Conservation (phyloP, 257 asterid genomes). For the Ballota nigra region DNA sequence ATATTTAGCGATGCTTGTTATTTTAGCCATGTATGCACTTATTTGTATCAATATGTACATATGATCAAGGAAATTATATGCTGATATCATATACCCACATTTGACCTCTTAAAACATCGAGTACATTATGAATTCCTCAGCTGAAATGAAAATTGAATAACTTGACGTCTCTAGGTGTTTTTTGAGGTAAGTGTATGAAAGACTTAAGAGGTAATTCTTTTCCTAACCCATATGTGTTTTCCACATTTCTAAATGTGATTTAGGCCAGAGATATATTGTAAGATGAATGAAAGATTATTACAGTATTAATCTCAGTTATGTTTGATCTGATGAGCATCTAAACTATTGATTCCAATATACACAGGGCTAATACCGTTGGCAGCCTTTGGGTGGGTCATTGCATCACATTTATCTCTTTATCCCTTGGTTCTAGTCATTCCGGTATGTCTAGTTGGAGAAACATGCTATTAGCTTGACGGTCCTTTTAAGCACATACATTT, state of each 20-base stretch:
- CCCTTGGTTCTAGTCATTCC: conserved; percentile 74
- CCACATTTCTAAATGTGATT: not conserved
- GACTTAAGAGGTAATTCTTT: not conserved
- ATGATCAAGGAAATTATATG: not conserved
- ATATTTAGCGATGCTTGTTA: not conserved
- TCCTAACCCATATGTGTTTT: not conserved
- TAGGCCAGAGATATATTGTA: conserved; percentile 10
- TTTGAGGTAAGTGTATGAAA: conserved; percentile 4
- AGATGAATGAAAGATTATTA: conserved; percentile 10
- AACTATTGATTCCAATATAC: conserved; percentile 20
- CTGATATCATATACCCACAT: not conserved
- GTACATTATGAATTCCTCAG: not conserved
- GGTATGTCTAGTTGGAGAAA: conserved; percentile 46
- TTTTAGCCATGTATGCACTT: not conserved
- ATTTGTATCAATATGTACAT: not conserved
- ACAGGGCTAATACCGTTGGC: conserved; percentile 83
- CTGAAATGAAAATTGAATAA: not conserved
- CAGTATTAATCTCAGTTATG: not conserved
- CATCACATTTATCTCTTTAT: conserved; percentile 90
- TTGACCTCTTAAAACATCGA: conserved; percentile 12
- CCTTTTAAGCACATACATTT: conserved; percentile 1
- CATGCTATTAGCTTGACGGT: conserved; percentile 1
- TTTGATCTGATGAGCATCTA: conserved; percentile 12
- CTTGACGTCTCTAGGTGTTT: not conserved
- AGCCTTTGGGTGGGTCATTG: conserved; percentile 94